Evolutionary conservation across 1,284 basidiomycete genomes (phyloP), one percentile per base, ranked within the genome.

Genomic region (Pseudozyma sp.): DNA sequence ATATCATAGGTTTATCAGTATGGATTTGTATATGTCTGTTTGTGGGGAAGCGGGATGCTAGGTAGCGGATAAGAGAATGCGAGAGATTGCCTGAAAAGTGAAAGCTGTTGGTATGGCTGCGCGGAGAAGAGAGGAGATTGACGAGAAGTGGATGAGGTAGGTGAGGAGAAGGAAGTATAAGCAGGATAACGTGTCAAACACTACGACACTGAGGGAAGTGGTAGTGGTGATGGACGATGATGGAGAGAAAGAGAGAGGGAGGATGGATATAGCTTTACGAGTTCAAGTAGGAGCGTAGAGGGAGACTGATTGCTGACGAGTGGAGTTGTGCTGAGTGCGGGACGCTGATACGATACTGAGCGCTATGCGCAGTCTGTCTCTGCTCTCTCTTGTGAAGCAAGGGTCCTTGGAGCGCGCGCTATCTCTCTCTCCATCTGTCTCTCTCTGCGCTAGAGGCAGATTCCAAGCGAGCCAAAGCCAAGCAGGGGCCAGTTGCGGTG

Each of bases 221-320:
- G 60, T 55, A 56, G 43, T 64, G 54, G 31, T 45, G 52, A 25
- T 59, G 43, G 57, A 59, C 38, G 63, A 49, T 21, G 52, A 60
- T 52, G 49, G 39, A n/a, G 52, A 45, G 60, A 45, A 40, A 36
- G 52, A 52, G 40, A 51, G 31, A 42, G 49, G 39, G 44, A 54
- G 35, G 60, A 48, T 21, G 35, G 51, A 61, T 10, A 18, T 13
- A 39, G 44, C 45, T 13, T 21, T 45, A 58, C 34, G 58, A 54
- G 60, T 47, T 56, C 40, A 69, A 63, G 66, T 62, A 68, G 25
- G 50, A 39, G 45, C 14, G n/a, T 49, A 44, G 34, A 36, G 42
- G 16, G 18, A 18, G 31, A 12, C 31, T 21, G 44, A 21, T n/a
- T 36, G 63, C 52, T 59, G 63, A 59, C 57, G 63, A 51, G 45